Conservation (phyloP, 2,329 filamentous ascomycete species). For the Talaromyces piceae region DNA sequence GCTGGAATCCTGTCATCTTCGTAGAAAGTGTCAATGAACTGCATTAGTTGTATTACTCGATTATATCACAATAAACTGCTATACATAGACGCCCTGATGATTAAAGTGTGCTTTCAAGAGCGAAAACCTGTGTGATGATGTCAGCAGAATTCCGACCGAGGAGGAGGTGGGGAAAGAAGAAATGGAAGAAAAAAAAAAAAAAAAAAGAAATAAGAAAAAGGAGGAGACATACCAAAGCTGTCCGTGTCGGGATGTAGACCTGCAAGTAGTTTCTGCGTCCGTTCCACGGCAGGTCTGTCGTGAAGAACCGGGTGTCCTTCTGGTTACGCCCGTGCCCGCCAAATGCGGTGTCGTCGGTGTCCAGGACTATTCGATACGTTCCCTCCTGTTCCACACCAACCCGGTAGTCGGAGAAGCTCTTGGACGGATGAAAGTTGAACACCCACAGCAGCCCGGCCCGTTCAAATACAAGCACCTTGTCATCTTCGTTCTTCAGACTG, state of each 20-base stretch:
- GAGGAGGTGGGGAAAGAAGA: too few relatives aligned
- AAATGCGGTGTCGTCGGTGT: constrained; percentile 67
- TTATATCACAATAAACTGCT: background rate
- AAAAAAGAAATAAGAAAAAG: background rate
- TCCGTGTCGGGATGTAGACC: constrained; percentile 78
- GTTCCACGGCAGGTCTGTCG: constrained; percentile 86
- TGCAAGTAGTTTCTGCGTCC: constrained; percentile 82
- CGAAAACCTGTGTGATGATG: constrained; percentile 8
- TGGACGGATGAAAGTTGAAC: constrained; percentile 87
- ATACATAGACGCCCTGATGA: background rate
- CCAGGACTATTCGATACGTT: constrained; percentile 79
- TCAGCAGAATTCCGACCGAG: background rate
- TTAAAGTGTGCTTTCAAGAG: constrained; percentile 9
- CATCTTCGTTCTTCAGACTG: constrained; percentile 83
- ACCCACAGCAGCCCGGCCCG: constrained; percentile 82
- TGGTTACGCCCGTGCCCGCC: constrained; percentile 75
- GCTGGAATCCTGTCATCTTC: too few relatives aligned
- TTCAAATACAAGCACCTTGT: constrained; percentile 96
- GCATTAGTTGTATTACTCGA: background rate
- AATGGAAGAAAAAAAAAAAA: too few relatives aligned
- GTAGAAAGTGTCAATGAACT: too few relatives aligned
- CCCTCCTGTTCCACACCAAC: constrained; percentile 79
- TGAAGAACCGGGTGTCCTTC: constrained; percentile 81
- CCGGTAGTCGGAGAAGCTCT: constrained; percentile 86
- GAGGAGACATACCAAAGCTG: constrained; percentile 63